phyloP scores from a whole-genome alignment of 441 rosid species.

The Euphorbia neoarborescens region DNA sequence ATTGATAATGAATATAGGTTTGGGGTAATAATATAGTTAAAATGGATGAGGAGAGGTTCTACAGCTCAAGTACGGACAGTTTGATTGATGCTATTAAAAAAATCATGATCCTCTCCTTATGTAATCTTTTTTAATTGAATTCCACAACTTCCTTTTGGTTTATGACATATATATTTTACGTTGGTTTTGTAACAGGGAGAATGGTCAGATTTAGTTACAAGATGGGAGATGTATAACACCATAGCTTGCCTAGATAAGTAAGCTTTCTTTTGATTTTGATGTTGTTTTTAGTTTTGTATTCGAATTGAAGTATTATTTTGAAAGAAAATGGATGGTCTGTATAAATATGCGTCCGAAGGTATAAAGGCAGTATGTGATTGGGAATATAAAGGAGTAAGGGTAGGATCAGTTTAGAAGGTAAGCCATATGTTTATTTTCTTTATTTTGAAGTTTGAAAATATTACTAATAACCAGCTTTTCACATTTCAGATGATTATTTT shows the following conservation, averaged over 20 bases:
- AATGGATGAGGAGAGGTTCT: slow-evolving; percentile 53
- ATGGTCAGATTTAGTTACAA: slow-evolving; percentile 50
- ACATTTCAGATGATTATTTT: slow-evolving; percentile 58
- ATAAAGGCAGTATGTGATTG: slow-evolving; percentile 74
- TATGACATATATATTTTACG: not conserved
- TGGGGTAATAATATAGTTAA: slow-evolving; percentile 69
- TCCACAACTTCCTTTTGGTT: not conserved
- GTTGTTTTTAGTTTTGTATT: not conserved
- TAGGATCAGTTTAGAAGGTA: slow-evolving; percentile 65
- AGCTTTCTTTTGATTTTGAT: slow-evolving; percentile 8
- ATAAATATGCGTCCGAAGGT: slow-evolving; percentile 77
- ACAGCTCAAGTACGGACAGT: slow-evolving; percentile 38
- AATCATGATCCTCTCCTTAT: slow-evolving; percentile 42
- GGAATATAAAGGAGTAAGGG: slow-evolving; percentile 65
- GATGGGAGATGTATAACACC: slow-evolving; percentile 59
- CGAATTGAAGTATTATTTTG: not conserved
- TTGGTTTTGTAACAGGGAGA: slow-evolving; percentile 34
- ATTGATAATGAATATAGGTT: slow-evolving; percentile 34
- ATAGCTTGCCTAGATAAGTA: slow-evolving; percentile 61
- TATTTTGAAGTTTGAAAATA: not conserved
- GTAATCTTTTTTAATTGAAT: not conserved
- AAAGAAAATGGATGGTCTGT: not conserved
- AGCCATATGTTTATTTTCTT: not conserved
- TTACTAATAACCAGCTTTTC: slow-evolving; percentile 4
- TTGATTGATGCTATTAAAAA: slow-evolving; percentile 52